Base-by-base conservation (phyloP, 2,329 filamentous ascomycete genomes). In the Hypomyces rosellus region DNA sequence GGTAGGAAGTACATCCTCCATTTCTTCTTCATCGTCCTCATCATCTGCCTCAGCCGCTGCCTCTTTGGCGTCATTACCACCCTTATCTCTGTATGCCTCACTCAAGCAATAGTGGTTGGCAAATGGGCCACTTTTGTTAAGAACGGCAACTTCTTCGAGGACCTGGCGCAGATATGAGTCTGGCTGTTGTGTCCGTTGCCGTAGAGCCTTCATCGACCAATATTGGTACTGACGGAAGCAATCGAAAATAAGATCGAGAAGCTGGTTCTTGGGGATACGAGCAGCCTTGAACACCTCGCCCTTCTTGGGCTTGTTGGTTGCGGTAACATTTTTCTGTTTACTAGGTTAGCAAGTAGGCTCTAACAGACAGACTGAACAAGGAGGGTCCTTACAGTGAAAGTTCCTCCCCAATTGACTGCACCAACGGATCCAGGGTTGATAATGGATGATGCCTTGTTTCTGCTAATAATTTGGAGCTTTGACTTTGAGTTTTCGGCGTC, bases 141-240 rank as follows among this genome's bases (percentile, higher is more conserved):
- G 72, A 16, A 87, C 81, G 0, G 89, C 92, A 53, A 97, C 81
- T 63, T 89, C 84, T 55, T 91, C 86, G 58, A 99, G 72, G 1
- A 85, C 86, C 64, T 93, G 82, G 49, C 92, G 89, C 54, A 99
- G 80, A 67, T 91, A 97, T n/a, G 86, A 84, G 65, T 97, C 93
- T 1, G 93, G 93, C 70, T 99, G 93, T 53, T 85, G 81, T 37
- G 95, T 80, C 54, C 79, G 74, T 46, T 82, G 77, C 56, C 89
- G 89, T 59, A 99, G 80, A 5, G 86, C 82, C 63, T 89, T 91
- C 76, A 97, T 88, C n/a, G 87, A 84, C 91, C 92, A 99, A 69
- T 93, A 97, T 60, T 85, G 84, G 75, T 87, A 95, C 61, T 86
- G 75, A 50, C 85, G 81, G 81, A 96, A 99, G 64, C 85, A 86